Percentiles rank a stretch among this genome's conserved stretches.
phyloP scores from a whole-genome alignment of 1,284 basidiomycete species.

The Leccinum idahoense region DNA sequence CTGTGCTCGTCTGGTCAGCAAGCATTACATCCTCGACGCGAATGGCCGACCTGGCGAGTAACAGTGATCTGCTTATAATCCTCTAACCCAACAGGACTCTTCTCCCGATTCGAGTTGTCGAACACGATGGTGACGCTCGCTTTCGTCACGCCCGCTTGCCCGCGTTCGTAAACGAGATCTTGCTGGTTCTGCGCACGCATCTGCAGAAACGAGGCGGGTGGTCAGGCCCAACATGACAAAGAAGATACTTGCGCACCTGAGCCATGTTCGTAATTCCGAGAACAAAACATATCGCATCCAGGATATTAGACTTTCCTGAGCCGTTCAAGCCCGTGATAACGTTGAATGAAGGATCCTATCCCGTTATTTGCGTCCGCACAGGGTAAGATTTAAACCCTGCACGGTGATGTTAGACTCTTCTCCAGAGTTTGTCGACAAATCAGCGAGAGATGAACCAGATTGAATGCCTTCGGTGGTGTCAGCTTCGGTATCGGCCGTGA shows the following conservation, averaged over 20 bases:
- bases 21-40: conserved; percentile 6
- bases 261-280: conserved; percentile 95
- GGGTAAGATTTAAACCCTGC: conserved; percentile 96
- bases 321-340: conserved; percentile 96
- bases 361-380: conserved; percentile 88
- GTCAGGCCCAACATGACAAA: background rate
- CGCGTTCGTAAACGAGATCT: conserved; percentile 97
- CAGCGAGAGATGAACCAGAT: too few species aligned
- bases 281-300: conserved; percentile 93
- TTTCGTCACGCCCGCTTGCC: conserved; percentile 95
- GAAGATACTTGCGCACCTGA: conserved; percentile 44
- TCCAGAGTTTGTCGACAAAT: too few species aligned
- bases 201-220: conserved; percentile 34
- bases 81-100: conserved; percentile 84
- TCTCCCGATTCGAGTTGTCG: conserved; percentile 92
- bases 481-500: too few species aligned
- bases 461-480: too few species aligned
- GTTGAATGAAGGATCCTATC: conserved; percentile 96
- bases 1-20: conserved; percentile 36
- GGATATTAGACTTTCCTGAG: conserved; percentile 94
- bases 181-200: conserved; percentile 95
- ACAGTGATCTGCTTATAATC: conserved; percentile 90
- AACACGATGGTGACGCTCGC: conserved; percentile 99
- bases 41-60: conserved; percentile 76
- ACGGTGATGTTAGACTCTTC: conserved; percentile 6